Evolutionary conservation across 805 yeast genomes (phyloP).

Genomic region (Osmozyma mogii): DNA sequence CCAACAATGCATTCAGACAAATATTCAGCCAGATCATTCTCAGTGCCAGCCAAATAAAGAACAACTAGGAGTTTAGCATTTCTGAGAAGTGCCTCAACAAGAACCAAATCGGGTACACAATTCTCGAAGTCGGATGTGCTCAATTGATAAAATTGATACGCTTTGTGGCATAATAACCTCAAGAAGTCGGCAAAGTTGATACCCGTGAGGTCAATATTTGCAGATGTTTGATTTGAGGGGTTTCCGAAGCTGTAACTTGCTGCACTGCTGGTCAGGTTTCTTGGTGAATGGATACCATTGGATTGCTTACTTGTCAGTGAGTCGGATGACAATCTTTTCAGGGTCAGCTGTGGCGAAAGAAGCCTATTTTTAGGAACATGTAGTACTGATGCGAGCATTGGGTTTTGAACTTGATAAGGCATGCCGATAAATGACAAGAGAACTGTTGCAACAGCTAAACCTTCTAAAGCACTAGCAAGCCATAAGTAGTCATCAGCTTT

Average conservation of each 20-base stretch:
- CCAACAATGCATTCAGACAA: too few relatives aligned
- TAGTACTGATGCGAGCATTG: conserved; percentile 25
- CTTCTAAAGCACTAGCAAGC: conserved; percentile 85
- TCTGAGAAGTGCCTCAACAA: conserved; percentile 63
- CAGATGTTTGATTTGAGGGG: conserved; percentile 25
- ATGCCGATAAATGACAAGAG: conserved; percentile 50
- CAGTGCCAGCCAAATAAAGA: conserved; percentile 37
- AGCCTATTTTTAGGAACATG: conserved; percentile 23
- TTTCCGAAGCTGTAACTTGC: conserved; percentile 13
- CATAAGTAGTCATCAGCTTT: conserved; percentile 70
- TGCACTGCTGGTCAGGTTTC: conserved; percentile 23
- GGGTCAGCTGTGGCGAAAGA: conserved; percentile 15
- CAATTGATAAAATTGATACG: conserved; percentile 22
- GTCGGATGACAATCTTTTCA: conserved; percentile 43
- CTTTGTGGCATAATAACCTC: conserved; percentile 20
- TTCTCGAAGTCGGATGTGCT: conserved; percentile 60
- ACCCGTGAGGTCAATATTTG: conserved; percentile 16
- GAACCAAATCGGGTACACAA: conserved; percentile 73
- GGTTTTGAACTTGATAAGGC: conserved; percentile 41
- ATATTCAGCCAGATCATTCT: conserved; percentile 31
- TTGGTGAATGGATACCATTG: conserved; percentile 13
- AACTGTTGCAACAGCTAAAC: conserved; percentile 58
- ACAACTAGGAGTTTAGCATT: conserved; percentile 52
- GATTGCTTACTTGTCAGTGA: conserved; percentile 8
- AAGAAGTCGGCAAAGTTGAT: conserved; percentile 27